Percentiles rank a stretch among this genome's conserved stretches.
Evolutionary conservation across 169 alveolate species (phyloP).

Genomic region (Eimeria brunetti): DNA sequence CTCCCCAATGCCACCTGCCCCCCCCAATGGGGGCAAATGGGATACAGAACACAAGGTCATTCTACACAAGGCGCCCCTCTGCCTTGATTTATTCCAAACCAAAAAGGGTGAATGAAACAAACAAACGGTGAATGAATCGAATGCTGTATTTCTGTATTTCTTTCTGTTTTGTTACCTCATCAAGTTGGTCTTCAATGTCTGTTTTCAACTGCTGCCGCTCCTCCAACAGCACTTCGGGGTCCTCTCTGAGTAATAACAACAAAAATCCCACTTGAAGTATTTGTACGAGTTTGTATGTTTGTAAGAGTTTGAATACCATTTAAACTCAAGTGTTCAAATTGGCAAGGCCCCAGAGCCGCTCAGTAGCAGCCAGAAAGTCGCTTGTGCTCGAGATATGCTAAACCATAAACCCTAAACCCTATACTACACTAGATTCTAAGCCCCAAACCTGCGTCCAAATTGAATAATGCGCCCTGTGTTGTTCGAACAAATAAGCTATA

Average conservation of each 20-base stretch:
- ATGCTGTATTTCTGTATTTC: background rate
- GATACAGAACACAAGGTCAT: background rate
- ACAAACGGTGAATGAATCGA: background rate
- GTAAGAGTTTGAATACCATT: background rate
- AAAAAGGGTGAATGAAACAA: background rate
- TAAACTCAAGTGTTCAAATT: background rate
- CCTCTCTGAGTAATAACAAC: slow-evolving; percentile 28
- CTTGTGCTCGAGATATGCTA: too few relatives aligned
- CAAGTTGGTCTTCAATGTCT: slow-evolving; percentile 67
- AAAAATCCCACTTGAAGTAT: background rate
- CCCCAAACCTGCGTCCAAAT: background rate
- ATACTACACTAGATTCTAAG: too few relatives aligned
- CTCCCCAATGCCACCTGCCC: background rate
- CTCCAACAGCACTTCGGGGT: slow-evolving; percentile 79
- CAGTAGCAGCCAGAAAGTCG: too few relatives aligned
- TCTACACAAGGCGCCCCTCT: background rate
- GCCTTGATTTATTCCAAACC: background rate
- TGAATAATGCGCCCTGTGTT: background rate
- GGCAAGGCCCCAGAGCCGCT: too few relatives aligned
- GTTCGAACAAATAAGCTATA: too few relatives aligned
- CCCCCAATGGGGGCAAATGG: background rate
- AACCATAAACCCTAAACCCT: background rate
- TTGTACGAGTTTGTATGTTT: too few relatives aligned
- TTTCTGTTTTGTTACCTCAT: slow-evolving; percentile 44
- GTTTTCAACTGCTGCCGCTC: slow-evolving; percentile 78